Evolutionary conservation across 495 filamentous ascomycete genomes (phyloP), one percentile per base, ranked within the genome.

Genomic region (Acidiella bohemica): DNA sequence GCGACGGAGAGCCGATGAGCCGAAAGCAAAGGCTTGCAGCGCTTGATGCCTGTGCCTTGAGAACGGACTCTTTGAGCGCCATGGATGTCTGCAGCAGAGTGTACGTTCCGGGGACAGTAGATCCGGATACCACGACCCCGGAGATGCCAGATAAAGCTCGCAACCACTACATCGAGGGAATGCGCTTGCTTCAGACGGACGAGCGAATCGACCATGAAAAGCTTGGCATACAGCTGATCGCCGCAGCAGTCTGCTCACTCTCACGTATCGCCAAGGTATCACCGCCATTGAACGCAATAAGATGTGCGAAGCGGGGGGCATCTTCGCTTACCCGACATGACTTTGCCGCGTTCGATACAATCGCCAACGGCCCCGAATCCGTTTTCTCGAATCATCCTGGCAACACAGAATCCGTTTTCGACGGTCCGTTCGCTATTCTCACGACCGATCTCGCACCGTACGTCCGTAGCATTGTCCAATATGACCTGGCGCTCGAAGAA

Each of bases 361-460:
- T 76, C 39, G 65, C 68, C 19, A 57, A 57, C 13, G 53, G 67
- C 1, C 60, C 52, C 53, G 57, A 60, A 45, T 27, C 57, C 53
- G 12, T 56, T 46, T 34, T 60, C 54, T 65, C 54, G 50, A 13
- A 36, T 53, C 11, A 34, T 53, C 12, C 58, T 47, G 22, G 58
- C 53, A 35, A 66, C 54, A 24, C 44, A 44, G 56, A 73, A 0
- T 84, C 81, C 0, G 68, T 76, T 0, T 82, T 93, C 44, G 82
- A 92, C 41, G 71, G 81, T 25, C 72, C 75, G 0, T 53, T 76
- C 27, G 51, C 60, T 2, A 61, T 74, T 7, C 70, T 94, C 24
- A 64, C 65, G 4, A 67, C 79, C 31, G 90, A 97, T 44, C 59
- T 94, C 5, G 84, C 81, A 0, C 88, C 87, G 0, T 95, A 81